phyloP scores from a whole-genome alignment of 805 yeast genomes.

The Saccharomycopsis synnaedendra region DNA sequence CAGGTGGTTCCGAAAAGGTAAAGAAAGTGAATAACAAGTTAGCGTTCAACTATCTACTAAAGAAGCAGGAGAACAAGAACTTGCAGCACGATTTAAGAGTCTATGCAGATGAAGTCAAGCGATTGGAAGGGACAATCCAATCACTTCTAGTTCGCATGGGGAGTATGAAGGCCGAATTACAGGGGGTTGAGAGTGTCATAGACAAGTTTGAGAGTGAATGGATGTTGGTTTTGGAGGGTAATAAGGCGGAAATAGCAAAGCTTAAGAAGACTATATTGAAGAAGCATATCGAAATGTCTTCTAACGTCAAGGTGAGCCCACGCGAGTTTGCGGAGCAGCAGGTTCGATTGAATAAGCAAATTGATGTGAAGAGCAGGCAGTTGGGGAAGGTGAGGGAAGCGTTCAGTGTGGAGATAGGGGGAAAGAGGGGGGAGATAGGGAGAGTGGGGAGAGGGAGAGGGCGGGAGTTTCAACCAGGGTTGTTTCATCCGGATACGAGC shows the following conservation, averaged over 20 bases:
- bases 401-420: background rate
- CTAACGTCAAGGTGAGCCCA: background rate
- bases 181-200: background rate
- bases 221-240: slow-evolving; percentile 2
- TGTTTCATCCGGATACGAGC: too few species aligned
- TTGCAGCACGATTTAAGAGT: slow-evolving; percentile 6
- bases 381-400: slow-evolving; percentile 3
- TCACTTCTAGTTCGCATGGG: slow-evolving; percentile 2
- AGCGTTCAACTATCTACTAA: slow-evolving; percentile 5
- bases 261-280: slow-evolving; percentile 10
- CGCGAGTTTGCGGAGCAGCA: slow-evolving; percentile 6
- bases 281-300: slow-evolving; percentile 7
- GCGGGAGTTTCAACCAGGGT: too few species aligned
- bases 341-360: slow-evolving; percentile 4
- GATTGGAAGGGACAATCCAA: slow-evolving; percentile 4
- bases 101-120: slow-evolving; percentile 5
- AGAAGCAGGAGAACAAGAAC: slow-evolving; percentile 10
- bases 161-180: background rate
- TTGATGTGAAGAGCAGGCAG: slow-evolving; percentile 6
- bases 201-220: slow-evolving; percentile 7
- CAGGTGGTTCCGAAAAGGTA: background rate
- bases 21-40: slow-evolving; percentile 7
- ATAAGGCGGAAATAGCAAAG: slow-evolving; percentile 1
- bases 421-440: slow-evolving; percentile 1
- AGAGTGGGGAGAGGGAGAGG: too few species aligned